Percentiles rank a stretch among this genome's conserved stretches.
These are phyloP conservation scores for Puccinia coronata DNA, from an alignment of 1,284 basidiomycete genomes.

Conservation along the genomic window DNA sequence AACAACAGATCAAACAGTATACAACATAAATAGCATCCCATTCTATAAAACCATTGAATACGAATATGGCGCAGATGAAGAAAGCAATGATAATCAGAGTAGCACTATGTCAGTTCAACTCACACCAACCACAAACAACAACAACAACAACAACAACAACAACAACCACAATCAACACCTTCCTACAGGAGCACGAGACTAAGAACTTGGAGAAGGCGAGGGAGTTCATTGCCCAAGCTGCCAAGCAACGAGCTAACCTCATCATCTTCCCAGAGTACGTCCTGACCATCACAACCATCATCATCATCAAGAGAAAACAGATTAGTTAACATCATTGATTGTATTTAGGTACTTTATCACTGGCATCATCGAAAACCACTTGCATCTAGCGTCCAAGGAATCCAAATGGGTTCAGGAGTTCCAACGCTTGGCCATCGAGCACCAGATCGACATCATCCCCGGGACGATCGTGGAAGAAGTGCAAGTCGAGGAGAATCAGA, in stretches of 20 bases:
- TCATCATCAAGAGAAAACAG: background rate
- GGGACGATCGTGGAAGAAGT: slow-evolving; percentile 37
- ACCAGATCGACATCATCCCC: slow-evolving; percentile 38
- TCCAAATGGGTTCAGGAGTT: slow-evolving; percentile 29
- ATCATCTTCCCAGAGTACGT: slow-evolving; percentile 42
- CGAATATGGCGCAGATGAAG: background rate
- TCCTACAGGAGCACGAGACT: slow-evolving; percentile 26
- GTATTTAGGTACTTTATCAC: slow-evolving; percentile 38
- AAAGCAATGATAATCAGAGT: slow-evolving; percentile 10
- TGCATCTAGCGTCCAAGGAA: slow-evolving; percentile 21
- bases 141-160: background rate
- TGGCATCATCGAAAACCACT: slow-evolving; percentile 35
- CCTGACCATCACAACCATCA: too few species aligned
- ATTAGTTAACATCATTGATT: too few species aligned
- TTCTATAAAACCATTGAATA: too few species aligned
- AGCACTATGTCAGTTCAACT: slow-evolving; percentile 42
- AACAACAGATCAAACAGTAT: too few species aligned
- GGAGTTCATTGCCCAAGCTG: slow-evolving; percentile 19
- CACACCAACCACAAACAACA: background rate
- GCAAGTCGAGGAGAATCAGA: background rate
- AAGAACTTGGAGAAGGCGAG: slow-evolving; percentile 32
- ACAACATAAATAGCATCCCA: too few species aligned
- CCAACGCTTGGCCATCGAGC: slow-evolving; percentile 22
- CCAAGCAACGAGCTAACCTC: background rate
- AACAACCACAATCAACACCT: too few species aligned